Evolutionary conservation across 1,139 yeast species (phyloP).

Genomic region (Geotrichum siamense): DNA sequence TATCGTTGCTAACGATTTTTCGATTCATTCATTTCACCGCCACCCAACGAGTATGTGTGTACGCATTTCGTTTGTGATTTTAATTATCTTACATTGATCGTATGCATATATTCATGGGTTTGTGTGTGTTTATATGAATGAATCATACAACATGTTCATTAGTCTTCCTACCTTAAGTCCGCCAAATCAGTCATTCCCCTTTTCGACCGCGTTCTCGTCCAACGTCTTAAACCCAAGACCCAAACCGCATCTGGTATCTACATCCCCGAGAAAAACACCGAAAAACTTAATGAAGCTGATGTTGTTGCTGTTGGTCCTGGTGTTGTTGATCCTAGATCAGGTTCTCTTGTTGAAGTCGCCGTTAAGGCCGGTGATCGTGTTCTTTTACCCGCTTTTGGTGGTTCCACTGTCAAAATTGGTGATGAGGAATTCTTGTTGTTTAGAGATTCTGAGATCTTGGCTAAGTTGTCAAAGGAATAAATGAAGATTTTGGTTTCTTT

Average conservation of each 20-base stretch:
- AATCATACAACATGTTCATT: too few species aligned
- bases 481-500: constrained; percentile 1
- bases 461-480: constrained; percentile 54
- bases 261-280: constrained; percentile 95
- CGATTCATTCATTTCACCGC: too few species aligned
- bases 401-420: constrained; percentile 79
- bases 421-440: constrained; percentile 47
- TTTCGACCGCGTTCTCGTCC: constrained; percentile 91
- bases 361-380: constrained; percentile 89
- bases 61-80: too few species aligned
- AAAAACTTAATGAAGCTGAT: constrained; percentile 63
- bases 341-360: constrained; percentile 61
- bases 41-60: too few species aligned
- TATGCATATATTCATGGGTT: too few species aligned
- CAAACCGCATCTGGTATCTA: constrained; percentile 92
- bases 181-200: constrained; percentile 86
- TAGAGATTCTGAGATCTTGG: constrained; percentile 91
- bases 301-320: constrained; percentile 49
- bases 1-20: too few species aligned
- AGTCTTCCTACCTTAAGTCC: constrained; percentile 73
- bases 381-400: constrained; percentile 85
- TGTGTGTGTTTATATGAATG: too few species aligned
- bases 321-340: constrained; percentile 43
- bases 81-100: too few species aligned
- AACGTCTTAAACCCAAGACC: constrained; percentile 85